Conservation (phyloP, 176 grass and related monocot species). For the Pontederia paniculata region DNA sequence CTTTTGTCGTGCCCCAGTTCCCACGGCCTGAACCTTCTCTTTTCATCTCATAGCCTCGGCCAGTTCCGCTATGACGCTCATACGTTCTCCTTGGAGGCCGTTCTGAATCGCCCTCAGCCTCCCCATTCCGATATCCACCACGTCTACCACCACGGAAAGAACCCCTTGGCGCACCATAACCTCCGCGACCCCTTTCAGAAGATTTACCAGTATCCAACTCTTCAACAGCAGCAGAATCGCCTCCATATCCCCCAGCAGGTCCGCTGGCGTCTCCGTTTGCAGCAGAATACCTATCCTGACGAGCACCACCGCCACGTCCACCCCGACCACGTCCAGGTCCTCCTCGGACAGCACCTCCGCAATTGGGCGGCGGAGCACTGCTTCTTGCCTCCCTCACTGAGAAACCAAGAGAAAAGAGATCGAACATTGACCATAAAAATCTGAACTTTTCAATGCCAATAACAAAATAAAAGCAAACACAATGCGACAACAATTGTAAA, state of each 20-base stretch:
- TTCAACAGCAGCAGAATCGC: not conserved
- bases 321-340: slow-evolving; percentile 6
- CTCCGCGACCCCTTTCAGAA: slow-evolving; percentile 5
- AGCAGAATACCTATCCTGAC: not conserved
- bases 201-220: not conserved
- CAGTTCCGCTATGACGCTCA: slow-evolving; percentile 4
- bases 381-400: slow-evolving; percentile 9
- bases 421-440: not conserved
- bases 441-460: not conserved
- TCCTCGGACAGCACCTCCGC: slow-evolving; percentile 1
- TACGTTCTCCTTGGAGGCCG: not conserved
- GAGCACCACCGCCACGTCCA: not conserved
- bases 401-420: not conserved
- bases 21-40: slow-evolving; percentile 1
- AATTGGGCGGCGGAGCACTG: not conserved
- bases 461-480: too few species aligned
- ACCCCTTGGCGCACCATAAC: not conserved
- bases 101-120: slow-evolving; percentile 1
- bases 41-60: slow-evolving; percentile 8
- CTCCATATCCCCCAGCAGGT: not conserved
- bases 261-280: not conserved
- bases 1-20: slow-evolving; percentile 6
- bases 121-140: slow-evolving; percentile 1
- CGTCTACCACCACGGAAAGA: slow-evolving; percentile 4
- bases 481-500: not conserved